These are phyloP conservation scores for Umbelopsis sp. DNA, from an alignment of 192 early-diverging fungal genomes.

Conservation along the genomic window DNA sequence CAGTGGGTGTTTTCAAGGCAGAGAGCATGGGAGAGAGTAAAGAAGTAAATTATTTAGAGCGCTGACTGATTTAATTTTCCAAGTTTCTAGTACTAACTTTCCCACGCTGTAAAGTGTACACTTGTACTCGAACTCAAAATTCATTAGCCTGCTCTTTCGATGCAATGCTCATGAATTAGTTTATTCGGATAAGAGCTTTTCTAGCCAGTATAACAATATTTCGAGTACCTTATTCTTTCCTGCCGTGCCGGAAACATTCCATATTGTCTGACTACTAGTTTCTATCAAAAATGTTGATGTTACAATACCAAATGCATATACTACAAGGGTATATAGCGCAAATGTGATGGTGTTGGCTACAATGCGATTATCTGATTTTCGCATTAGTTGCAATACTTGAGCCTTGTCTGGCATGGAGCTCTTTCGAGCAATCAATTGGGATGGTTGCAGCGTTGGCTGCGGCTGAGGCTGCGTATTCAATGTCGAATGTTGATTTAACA, in stretches of 20 bases:
- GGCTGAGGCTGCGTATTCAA: no score
- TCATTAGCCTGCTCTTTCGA: no score
- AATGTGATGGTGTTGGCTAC: slow-evolving; percentile 47
- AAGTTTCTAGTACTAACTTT: neutral
- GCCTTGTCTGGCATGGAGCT: neutral
- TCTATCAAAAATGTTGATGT: slow-evolving; percentile 49
- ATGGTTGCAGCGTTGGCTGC: neutral
- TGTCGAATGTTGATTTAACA: neutral
- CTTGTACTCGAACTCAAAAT: no score
- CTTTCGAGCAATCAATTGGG: slow-evolving; percentile 2
- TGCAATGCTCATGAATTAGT: neutral
- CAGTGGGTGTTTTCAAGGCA: slow-evolving; percentile 3
- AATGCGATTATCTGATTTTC: slow-evolving; percentile 34
- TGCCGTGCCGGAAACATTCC: slow-evolving; percentile 26
- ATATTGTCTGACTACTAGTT: slow-evolving; percentile 29
- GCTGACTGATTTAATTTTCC: neutral
- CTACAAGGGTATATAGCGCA: slow-evolving; percentile 47
- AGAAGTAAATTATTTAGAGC: neutral
- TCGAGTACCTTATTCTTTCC: slow-evolving; percentile 37
- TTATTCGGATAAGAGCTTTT: slow-evolving; percentile 35
- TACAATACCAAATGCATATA: slow-evolving; percentile 52
- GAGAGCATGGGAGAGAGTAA: neutral
- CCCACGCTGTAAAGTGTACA: neutral
- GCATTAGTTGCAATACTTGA: slow-evolving; percentile 17
- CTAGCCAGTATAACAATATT: slow-evolving; percentile 39